A percentile compares a stretch with the other conserved stretches of the same genome.
phyloP scores from a whole-genome alignment of 73 alveolate species.

The Paraurostyla sp. region DNA sequence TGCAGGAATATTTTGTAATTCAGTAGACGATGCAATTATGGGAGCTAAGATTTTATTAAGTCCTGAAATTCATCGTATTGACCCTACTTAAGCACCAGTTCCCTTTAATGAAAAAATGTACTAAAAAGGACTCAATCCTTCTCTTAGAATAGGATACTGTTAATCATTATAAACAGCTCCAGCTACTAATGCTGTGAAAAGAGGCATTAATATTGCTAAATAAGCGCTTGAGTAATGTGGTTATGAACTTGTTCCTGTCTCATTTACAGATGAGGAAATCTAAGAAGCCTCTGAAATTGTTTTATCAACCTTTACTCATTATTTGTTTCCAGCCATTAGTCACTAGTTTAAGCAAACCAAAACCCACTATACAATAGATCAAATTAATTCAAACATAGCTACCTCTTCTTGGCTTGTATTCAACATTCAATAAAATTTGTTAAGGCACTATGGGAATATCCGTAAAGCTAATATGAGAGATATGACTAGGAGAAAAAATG shows the following conservation, averaged over 20 bases:
- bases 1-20: not conserved
- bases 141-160: not conserved
- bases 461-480: not conserved
- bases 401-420: not conserved
- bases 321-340: not conserved
- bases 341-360: not conserved
- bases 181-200: not conserved
- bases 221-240: slow-evolving; percentile 30
- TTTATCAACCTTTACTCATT: not conserved
- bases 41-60: not conserved
- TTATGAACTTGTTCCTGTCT: slow-evolving; percentile 21
- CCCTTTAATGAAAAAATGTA: not conserved
- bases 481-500: not conserved
- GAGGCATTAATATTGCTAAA: slow-evolving; percentile 37
- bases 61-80: not conserved
- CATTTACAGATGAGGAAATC: not conserved
- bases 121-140: not conserved
- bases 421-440: not conserved
- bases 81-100: not conserved
- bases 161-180: not conserved
- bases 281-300: not conserved
- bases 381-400: too few relatives aligned
- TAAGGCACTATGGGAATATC: not conserved
- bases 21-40: not conserved
- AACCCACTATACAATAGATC: not conserved